Evolutionary conservation across 768 basidiomycete species (phyloP), one percentile per base, ranked within the genome.

Genomic region (Hirschioporus abietinus): DNA sequence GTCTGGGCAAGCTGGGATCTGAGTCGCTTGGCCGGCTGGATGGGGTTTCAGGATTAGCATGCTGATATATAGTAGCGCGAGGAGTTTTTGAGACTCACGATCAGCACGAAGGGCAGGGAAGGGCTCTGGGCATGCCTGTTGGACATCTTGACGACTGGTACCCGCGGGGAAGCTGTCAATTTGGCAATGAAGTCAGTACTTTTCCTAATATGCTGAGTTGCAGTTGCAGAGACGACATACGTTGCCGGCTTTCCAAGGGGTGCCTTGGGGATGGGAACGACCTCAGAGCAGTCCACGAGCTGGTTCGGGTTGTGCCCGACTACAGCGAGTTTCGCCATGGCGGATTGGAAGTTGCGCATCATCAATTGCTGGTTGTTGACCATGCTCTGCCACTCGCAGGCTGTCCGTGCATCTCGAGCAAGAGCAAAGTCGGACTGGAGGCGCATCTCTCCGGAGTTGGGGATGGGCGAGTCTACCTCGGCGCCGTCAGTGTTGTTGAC

Each of bases 341-440:
- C 67, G 2, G 24, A 25, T 24, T 34, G 60, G 60, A 61, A 61
- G 30, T 61, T 61, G 60, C 25, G 30, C 60, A 25, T 34, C 60
- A 61, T 61, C 17, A 61, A 24, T 61, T 61, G 17, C 60, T 61
- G 60, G 60, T 61, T 61, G 30, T 61, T 65, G 34, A 69, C 66
- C 64, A 68, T 72, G 17, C 64, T 66, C 42, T 68, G 69, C 72
- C 70, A 71, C 2, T 35, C 24, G 65, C 72, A 68, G 30, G 70
- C 68, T 35, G 68, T 65, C 36, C 36, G 30, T 18, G 65, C 24
- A 57, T 69, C 69, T 7, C 68, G 72, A 34, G 69, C 70, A 20
- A 69, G 27, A 24, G 67, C 68, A 25, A 65, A 58, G 65, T 73
- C 70, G 15, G 71, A 71, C 26, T 60, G 26, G n/a, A 73, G 64